phyloP scores from a whole-genome alignment of 345 rosid species.

The Rhizophora apiculata region DNA sequence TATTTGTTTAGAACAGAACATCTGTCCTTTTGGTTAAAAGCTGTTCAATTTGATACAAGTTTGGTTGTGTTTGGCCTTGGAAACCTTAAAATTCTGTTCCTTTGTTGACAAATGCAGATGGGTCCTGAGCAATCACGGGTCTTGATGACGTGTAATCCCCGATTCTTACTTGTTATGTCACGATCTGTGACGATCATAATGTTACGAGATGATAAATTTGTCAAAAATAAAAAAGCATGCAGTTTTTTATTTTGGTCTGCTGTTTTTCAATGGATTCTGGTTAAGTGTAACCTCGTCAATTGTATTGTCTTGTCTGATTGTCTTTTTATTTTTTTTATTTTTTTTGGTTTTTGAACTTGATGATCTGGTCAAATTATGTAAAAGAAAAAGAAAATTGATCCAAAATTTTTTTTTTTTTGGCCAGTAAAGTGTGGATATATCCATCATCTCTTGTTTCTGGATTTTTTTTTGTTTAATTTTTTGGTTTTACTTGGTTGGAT shows the following conservation, averaged over 20 bases:
- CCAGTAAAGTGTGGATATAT: background rate
- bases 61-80: constrained; percentile 23
- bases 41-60: constrained; percentile 28
- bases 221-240: constrained; percentile 7
- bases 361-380: background rate
- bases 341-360: background rate
- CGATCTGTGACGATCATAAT: constrained; percentile 45
- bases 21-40: constrained; percentile 29
- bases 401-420: background rate
- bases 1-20: constrained; percentile 2
- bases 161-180: constrained; percentile 22
- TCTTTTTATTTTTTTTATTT: constrained; percentile 13
- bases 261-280: constrained; percentile 13
- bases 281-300: constrained; percentile 19
- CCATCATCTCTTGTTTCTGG: constrained; percentile 28
- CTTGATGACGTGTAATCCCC: constrained; percentile 39
- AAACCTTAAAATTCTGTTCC: constrained; percentile 25
- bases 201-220: constrained; percentile 25
- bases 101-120: constrained; percentile 46
- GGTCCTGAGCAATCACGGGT: constrained; percentile 40
- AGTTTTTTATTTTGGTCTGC: constrained; percentile 3
- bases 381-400: background rate
- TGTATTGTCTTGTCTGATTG: constrained; percentile 16
- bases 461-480: constrained; percentile 8
- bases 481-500: constrained; percentile 24